Percentiles rank a stretch among this genome's conserved stretches.
phyloP scores from a whole-genome alignment of 495 filamentous ascomycete species.

The Parmelia sp. region DNA sequence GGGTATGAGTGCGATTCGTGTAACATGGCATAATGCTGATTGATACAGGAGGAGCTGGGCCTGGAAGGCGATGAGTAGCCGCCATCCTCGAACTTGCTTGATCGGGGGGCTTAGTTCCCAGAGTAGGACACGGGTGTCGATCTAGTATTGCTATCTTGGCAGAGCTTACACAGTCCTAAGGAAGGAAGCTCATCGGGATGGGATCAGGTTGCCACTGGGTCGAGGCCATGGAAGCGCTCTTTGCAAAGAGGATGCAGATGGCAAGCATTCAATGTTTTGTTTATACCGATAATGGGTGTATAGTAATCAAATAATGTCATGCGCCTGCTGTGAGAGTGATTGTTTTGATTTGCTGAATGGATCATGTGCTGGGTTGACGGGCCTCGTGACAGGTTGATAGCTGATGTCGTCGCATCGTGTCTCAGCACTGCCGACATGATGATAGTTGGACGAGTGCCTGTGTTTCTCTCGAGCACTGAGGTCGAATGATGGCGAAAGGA shows the following conservation, averaged over 20 bases:
- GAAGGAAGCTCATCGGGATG: neutral
- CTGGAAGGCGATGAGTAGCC: conserved; percentile 33
- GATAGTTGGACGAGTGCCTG: too few species aligned
- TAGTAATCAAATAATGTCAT: neutral
- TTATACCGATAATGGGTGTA: neutral
- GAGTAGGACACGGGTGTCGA: neutral
- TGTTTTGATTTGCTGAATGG: neutral
- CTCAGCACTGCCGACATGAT: conserved; percentile 2
- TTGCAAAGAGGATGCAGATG: neutral
- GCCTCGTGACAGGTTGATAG: conserved; percentile 2
- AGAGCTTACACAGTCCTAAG: neutral
- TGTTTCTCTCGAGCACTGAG: too few species aligned
- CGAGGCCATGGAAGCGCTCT: neutral
- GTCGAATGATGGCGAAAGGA: too few species aligned
- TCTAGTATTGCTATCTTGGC: neutral
- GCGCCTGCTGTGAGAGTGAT: neutral
- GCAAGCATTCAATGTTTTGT: neutral
- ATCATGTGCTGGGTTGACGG: conserved; percentile 13
- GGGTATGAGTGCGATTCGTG: conserved; percentile 35
- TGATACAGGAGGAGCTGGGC: conserved; percentile 38
- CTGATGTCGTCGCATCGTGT: neutral
- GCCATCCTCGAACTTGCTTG: neutral
- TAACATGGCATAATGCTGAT: neutral
- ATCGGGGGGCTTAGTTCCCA: neutral
- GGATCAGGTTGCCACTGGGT: neutral